Evolutionary conservation across 2,329 filamentous ascomycete genomes (phyloP), one percentile per base, ranked within the genome.

Genomic region (Ophiocordyceps polyrhachis-furcata): DNA sequence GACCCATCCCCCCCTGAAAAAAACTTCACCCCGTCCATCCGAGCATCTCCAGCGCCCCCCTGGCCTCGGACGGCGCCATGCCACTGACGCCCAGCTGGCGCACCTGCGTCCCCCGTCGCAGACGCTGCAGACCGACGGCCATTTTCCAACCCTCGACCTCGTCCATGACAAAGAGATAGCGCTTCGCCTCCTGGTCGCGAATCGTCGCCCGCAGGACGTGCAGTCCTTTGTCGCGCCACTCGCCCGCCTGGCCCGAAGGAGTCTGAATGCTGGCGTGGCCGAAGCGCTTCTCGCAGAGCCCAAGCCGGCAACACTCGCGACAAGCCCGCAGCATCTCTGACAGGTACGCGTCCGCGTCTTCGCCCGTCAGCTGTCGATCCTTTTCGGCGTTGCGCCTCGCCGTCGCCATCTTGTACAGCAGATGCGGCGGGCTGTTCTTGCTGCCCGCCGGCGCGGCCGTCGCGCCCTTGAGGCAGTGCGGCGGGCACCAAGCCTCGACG

Each of bases 401-500:
- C 40, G 61, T 57, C 23, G 67, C 64, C 53, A 71, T 62, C 55
- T 69, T 70, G 53, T 66, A 63, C 52, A 68, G 62, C 50, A 67
- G 59, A 51, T 65, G 66, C 47, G 65, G 65, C 43, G 61, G 58
- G 47, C 62, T 62, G 53, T 55, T 59, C 37, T 58, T 56, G 50
- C 55, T 56, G 38, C 59, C 57, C 49, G 65, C 55, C 42, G 66
- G 57, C 48, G 67, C 60, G 51, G 65, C 58, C 52, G 64, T 55
- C 55, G 32, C 48, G 51, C 49, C 44, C 57, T 66, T 66, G 59
- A 74, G 65, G 60, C 65, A 75, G 61, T 80, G 74, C 56, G 74
- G 71, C 56, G 78, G 76, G 59, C 81, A 87, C 76, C 81, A 85
- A 68, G 91, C 80, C 73, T 96, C 91, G 62, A 93, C 78, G 51